Base-by-base conservation (phyloP, 2,329 filamentous ascomycete genomes). In the Cytospora piceae region DNA sequence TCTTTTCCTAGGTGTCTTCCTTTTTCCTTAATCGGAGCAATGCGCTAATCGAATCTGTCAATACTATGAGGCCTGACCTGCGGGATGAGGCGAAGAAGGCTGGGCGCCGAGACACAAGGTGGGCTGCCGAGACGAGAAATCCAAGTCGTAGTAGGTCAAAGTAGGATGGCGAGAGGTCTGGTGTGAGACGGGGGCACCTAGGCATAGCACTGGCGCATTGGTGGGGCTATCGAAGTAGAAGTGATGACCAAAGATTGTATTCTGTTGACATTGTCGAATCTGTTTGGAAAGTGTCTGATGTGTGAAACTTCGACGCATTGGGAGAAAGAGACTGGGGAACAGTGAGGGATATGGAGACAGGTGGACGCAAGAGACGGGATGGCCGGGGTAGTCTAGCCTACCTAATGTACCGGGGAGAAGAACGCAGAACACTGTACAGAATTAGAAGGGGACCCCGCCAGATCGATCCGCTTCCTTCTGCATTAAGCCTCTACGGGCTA, bases 81-180 rank as follows among this genome's bases (percentile, higher is more conserved):
- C 72, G 73, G 70, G 70, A 72, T 71, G 69, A 70, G 34, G 68
- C 68, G 67, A 68, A 29, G 69, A 72, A 72, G 73, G 74, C 77
- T 79, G 76, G 77, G 76, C 77, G 77, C 77, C 77, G 72, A 78
- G 77, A 77, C 74, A 72, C 74, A 72, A 73, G 71, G 73, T 74
- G 68, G 71, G 69, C 63, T 68, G n/a, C 49, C 32, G 63, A 70
- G 64, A 65, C 64, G 64, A 70, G 59, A 65, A 66, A 70, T 39
- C 49, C 24, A 52, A 51, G 56, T 37, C 11, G 34, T 37, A 14
- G 34, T 14, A 37, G 34, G 34, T 37, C 39, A 53, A 46, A 69
- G 29, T 46, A 71, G 22, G 56, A 56, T 37, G 66, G 56, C 55
- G 49, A 64, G 52, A 53, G 49, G 20, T 51, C 5, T 29, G 24